Evolutionary conservation across 1,139 yeast species (phyloP).

Genomic region (Yamadazyma siamensis): DNA sequence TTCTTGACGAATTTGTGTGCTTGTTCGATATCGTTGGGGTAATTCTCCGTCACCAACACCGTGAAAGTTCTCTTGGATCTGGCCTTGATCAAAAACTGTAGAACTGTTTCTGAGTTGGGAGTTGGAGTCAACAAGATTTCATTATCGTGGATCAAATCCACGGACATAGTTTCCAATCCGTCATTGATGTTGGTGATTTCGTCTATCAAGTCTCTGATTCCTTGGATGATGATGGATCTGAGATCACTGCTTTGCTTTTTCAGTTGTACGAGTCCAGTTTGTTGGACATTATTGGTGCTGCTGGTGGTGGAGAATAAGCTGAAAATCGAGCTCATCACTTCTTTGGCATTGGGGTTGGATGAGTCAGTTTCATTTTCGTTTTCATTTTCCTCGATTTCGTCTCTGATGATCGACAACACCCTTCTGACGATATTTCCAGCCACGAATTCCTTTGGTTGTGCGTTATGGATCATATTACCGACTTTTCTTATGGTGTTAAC

Average conservation of each 20-base stretch:
- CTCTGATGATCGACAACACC: slow-evolving; percentile 82
- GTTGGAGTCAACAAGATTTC: slow-evolving; percentile 91
- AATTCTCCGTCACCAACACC: slow-evolving; percentile 88
- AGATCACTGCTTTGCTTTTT: slow-evolving; percentile 57
- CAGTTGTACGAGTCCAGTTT: slow-evolving; percentile 26
- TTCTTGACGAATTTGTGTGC: slow-evolving; percentile 80
- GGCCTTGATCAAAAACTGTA: slow-evolving; percentile 83
- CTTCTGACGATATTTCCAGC: slow-evolving; percentile 91
- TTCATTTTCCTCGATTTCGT: slow-evolving; percentile 65
- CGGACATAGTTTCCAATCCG: slow-evolving; percentile 84
- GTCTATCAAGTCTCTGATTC: slow-evolving; percentile 88
- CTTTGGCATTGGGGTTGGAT: slow-evolving; percentile 24
- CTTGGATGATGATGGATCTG: slow-evolving; percentile 88
- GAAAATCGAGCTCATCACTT: slow-evolving; percentile 83
- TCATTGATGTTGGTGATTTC: slow-evolving; percentile 89
- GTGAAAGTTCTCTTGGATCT: slow-evolving; percentile 87
- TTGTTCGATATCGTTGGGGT: slow-evolving; percentile 75
- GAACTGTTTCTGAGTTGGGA: slow-evolving; percentile 85
- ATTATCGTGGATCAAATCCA: slow-evolving; percentile 91
- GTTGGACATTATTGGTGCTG: slow-evolving; percentile 21
- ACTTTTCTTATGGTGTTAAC: slow-evolving; percentile 65
- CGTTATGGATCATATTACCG: slow-evolving; percentile 55
- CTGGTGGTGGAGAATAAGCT: slow-evolving; percentile 62
- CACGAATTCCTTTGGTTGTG: slow-evolving; percentile 77
- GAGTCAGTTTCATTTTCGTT: slow-evolving; percentile 12